A percentile compares a stretch with the other conserved stretches of the same genome.
Evolutionary conservation across 2,329 filamentous ascomycete species (phyloP).

Genomic region (Diaporthe helianthi): DNA sequence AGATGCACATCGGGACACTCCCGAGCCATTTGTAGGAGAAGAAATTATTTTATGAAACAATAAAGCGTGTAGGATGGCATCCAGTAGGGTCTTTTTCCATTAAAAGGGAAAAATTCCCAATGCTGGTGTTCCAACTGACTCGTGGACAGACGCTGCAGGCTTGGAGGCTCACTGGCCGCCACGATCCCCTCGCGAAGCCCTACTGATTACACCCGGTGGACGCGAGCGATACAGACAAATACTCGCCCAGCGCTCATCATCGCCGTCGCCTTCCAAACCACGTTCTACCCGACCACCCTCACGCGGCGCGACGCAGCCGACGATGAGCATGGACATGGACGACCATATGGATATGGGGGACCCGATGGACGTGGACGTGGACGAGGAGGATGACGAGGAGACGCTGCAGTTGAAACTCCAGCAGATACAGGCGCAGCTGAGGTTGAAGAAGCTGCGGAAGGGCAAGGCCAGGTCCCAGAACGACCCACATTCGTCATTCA

Average conservation of each 20-base stretch:
- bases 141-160: constrained; percentile 40
- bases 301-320: constrained; percentile 36
- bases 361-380: constrained; percentile 44
- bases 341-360: constrained; percentile 24
- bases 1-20: constrained; percentile 2
- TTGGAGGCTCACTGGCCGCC: constrained; percentile 69
- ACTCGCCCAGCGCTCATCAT: constrained; percentile 70
- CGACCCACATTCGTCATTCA: constrained; percentile 20
- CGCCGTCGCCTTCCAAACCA: constrained; percentile 69
- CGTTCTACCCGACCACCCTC: constrained; percentile 45
- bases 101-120: constrained; percentile 11
- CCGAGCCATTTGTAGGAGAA: neutral
- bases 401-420: constrained; percentile 84
- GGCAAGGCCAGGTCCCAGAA: constrained; percentile 50
- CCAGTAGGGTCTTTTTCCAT: constrained; percentile 24
- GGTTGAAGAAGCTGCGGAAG: constrained; percentile 84
- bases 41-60: constrained; percentile 6
- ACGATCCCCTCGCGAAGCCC: constrained; percentile 69
- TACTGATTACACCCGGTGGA: constrained; percentile 76
- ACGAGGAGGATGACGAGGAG: constrained; percentile 83
- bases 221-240: constrained; percentile 76
- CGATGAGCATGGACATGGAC: constrained; percentile 35
- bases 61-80: constrained; percentile 17
- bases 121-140: constrained; percentile 29
- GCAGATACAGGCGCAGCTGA: constrained; percentile 86